Conservation (phyloP, 129 eudicot species). For the Erigeron canadensis region DNA sequence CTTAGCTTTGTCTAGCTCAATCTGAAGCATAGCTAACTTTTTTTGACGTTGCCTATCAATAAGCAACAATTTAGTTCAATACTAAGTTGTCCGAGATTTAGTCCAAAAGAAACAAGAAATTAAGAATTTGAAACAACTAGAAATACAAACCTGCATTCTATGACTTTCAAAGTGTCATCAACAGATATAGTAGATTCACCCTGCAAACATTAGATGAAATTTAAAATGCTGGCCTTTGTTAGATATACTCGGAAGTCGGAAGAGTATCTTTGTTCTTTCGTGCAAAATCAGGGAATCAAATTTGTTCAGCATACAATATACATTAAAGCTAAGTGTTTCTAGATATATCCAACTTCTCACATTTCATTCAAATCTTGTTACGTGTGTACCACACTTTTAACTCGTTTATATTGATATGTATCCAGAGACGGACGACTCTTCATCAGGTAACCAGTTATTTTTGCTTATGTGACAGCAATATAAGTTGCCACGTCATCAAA, state of each 20-base stretch:
- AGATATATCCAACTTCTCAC: no score
- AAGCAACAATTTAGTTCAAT: constrained; percentile 14
- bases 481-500: no score
- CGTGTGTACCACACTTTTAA: no score
- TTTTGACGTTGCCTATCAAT: constrained; percentile 61
- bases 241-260: not conserved
- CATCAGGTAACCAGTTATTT: no score
- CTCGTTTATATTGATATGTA: no score
- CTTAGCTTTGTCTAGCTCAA: constrained; percentile 65
- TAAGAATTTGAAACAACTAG: not conserved
- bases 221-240: constrained; percentile 8
- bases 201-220: constrained; percentile 37
- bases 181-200: constrained; percentile 67
- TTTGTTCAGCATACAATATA: no score
- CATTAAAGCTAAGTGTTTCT: no score
- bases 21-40: constrained; percentile 62
- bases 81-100: not conserved
- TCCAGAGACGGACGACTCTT: no score
- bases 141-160: constrained; percentile 63
- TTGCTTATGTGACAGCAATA: no score
- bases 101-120: not conserved
- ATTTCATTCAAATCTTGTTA: no score
- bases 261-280: not conserved
- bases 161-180: constrained; percentile 67
- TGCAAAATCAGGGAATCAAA: not conserved